Evolutionary conservation across 495 filamentous ascomycete species (phyloP), one percentile per base, ranked within the genome.

Genomic region (Umbilicaria muhlenbergii): DNA sequence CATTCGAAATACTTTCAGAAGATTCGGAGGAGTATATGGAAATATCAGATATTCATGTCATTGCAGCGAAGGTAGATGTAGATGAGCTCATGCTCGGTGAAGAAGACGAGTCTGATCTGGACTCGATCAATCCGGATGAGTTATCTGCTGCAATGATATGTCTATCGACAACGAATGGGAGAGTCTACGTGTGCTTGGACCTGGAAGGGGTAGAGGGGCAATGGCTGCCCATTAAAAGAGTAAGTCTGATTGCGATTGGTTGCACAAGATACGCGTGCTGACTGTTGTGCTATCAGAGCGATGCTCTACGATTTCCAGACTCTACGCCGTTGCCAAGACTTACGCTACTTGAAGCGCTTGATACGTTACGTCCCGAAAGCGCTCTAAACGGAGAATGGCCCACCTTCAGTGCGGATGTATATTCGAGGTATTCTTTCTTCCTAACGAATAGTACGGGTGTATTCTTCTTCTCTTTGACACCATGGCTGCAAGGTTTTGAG

Each of bases 191-290:
- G 16, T 92, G 81, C 53, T 66, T 94, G 14, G 83, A 91, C 52
- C 54, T 86, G 2, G 78, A 86, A 31, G 83, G 81, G 0, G 73
- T 92, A 1, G 77, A 88, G 57, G 86, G 80, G 8, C 77, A 86
- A 53, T 94, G 87, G 87, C 71, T 93, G 10, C 84, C 85, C 2
- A 77, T 17, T 51, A 59, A 49, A 50, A 67, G 56, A 61, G 60
- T 39, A 66, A 64, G 41, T 51, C 59, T 3, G 5, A 2, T 64
- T 69, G 49, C 52, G 48, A 24, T 60, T 58, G 24, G 24, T 28
- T 28, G 8, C 24, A 28, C 5, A 10, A 28, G 24, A 28, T 28
- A 28, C 8, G 8, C 24, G 24, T 28, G 24, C 24, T 28, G 8
- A 28, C 24, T 34, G 34, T 38, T 12, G 56, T 58, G 13, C 34